Base-by-base conservation (phyloP, 2,329 filamentous ascomycete genomes). In the Trichoderma sp. region DNA sequence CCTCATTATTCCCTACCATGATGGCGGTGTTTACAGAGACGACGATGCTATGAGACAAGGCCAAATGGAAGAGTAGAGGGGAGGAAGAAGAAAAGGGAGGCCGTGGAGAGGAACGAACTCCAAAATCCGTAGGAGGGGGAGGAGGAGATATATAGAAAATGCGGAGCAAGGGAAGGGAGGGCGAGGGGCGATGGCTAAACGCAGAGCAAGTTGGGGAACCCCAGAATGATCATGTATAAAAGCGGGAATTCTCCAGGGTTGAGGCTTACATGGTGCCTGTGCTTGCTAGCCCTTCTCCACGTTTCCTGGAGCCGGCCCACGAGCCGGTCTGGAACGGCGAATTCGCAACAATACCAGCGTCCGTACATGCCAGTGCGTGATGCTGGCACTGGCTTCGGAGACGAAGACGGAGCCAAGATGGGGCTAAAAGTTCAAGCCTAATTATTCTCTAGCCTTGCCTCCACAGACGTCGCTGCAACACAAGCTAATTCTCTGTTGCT, bases 1-100 rank as follows among this genome's bases (percentile, higher is more conserved):
- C 78, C 70, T 79, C 76, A 9, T 66, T 65, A 53, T 69, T 68
- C 47, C 71, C 69, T n/a, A 55, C 71, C 74, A 74, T 74, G 50
- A 23, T 57, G 67, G 71, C 53, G 50, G 50, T 32, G 15, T 62
- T 39, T 26, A 11, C 57, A 4, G 39, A 20, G 28, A 20, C 12
- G 50, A 39, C 64, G 23, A 55, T 67, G 64, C 32, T 67, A 28
- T 36, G 20, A 62, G 71, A 55, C 43, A 55, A 26, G 43, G 28
- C 13, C 57, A 7, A n/a, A 20, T 1, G 28, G 34, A 17, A 15
- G 12, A 39, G 34, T 4, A n/a, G 39, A 43, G 39, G 39, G n/a
- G 23, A 17, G 20, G n/a, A 63, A 2, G 9, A 28, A 15, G 15
- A n/a, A 15, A 7, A 23, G 20, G 17, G 30, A 28, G 30, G 32